Percentiles rank a stretch among this genome's conserved stretches.
These are phyloP conservation scores for Neofusicoccum laricinum DNA, from an alignment of 2,329 filamentous ascomycete species.

Conservation along the genomic window DNA sequence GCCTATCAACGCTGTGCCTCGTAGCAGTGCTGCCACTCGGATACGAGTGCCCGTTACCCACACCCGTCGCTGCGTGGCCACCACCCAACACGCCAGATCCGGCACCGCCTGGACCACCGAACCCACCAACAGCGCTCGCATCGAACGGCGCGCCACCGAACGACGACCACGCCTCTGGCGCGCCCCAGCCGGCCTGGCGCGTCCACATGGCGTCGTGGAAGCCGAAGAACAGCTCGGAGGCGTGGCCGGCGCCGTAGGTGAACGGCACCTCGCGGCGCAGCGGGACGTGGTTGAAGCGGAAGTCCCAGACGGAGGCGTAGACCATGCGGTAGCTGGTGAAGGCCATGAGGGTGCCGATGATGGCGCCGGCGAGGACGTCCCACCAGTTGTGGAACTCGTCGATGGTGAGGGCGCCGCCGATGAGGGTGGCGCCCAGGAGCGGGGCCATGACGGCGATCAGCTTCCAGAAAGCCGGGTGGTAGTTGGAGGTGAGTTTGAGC, in stretches of 20 bases:
- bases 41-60: neutral
- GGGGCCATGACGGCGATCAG: slow-evolving; percentile 63
- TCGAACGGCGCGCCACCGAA: slow-evolving; percentile 44
- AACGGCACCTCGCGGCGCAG: slow-evolving; percentile 59
- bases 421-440: slow-evolving; percentile 64
- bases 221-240: slow-evolving; percentile 37
- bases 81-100: neutral
- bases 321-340: slow-evolving; percentile 65
- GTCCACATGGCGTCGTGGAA: slow-evolving; percentile 58
- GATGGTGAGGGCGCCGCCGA: slow-evolving; percentile 68
- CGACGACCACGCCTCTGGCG: slow-evolving; percentile 33
- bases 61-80: neutral
- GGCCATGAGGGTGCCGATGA: slow-evolving; percentile 64
- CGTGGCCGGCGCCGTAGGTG: slow-evolving; percentile 44
- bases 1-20: slow-evolving; percentile 28
- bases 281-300: slow-evolving; percentile 64
- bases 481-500: slow-evolving; percentile 71
- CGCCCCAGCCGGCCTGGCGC: slow-evolving; percentile 60
- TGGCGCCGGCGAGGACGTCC: slow-evolving; percentile 64
- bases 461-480: slow-evolving; percentile 74
- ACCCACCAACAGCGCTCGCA: slow-evolving; percentile 30
- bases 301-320: slow-evolving; percentile 68
- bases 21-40: neutral
- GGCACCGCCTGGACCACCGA: neutral
- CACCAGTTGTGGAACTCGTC: slow-evolving; percentile 72